phyloP scores from a whole-genome alignment of 805 yeast species.

The Wickerhamiella shivajii region DNA sequence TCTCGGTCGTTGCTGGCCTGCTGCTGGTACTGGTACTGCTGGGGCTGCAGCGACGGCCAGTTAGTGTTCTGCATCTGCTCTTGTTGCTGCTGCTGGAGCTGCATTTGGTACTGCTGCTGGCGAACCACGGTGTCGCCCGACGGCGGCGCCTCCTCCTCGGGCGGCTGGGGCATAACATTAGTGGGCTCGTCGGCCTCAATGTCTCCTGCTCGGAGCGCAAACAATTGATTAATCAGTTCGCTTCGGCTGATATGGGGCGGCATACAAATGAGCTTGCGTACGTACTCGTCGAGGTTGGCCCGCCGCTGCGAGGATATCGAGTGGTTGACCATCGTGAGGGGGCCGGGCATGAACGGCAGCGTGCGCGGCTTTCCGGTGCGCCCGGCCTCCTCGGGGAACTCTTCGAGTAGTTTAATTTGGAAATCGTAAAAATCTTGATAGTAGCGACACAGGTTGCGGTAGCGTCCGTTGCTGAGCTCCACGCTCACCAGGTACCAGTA shows the following conservation, averaged over 20 bases:
- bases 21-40: too few species aligned
- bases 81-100: not conserved
- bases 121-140: not conserved
- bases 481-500: constrained; percentile 76
- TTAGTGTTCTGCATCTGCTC: not conserved
- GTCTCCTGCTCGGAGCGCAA: constrained; percentile 54
- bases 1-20: too few species aligned
- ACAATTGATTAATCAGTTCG: constrained; percentile 52
- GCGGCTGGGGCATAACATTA: constrained; percentile 24
- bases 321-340: constrained; percentile 81
- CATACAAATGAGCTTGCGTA: constrained; percentile 45
- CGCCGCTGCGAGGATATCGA: constrained; percentile 41
- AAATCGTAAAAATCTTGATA: constrained; percentile 94
- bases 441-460: constrained; percentile 64
- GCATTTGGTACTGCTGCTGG: constrained; percentile 5
- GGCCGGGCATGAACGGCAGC: constrained; percentile 93
- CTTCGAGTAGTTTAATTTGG: constrained; percentile 67
- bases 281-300: constrained; percentile 41
- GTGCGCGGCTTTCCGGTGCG: constrained; percentile 63
- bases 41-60: too few species aligned
- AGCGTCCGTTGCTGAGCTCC: constrained; percentile 49
- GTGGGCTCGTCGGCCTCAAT: constrained; percentile 30
- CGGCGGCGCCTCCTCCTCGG: constrained; percentile 8
- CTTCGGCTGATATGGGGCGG: constrained; percentile 67
- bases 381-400: constrained; percentile 88